Evolutionary conservation across 192 early-diverging fungal species (phyloP), one percentile per base, ranked within the genome.

Genomic region (Thamnidium elegans): DNA sequence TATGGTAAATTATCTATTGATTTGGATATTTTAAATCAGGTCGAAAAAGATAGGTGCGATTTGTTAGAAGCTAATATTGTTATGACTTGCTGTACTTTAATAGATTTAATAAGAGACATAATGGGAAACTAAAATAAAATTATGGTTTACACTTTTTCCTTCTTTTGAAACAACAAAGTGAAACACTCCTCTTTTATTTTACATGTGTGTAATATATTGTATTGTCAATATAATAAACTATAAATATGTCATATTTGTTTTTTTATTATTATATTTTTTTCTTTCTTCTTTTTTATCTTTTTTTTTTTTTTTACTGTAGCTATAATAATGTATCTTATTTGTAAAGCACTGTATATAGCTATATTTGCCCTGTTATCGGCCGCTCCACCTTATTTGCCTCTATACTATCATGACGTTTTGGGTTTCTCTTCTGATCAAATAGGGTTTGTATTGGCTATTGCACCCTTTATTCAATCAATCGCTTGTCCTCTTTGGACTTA

Each of bases 401-500:
- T 76, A 11, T 76, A 69, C 50, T 76, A 76, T 46, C 53, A 66
- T 30, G 45, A 51, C 19, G 43, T 52, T 3, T 52, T 76, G n/a
- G 42, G 46, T 31, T 62, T 76, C 31, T 60, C 58, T 23, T 66
- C 70, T 9, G 44, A 64, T 50, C 62, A 76, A 44, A 72, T 76
- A 36, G 75, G 75, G 11, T 10, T 66, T 51, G 51, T 76, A 31
- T 53, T 76, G 19, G 66, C 75, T 26, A 68, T 76, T 20, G 75
- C 75, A 3, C 75, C 75, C 0, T 76, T 76, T 54, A 55, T 76
- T 54, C 63, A 72, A 32, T 59, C 66, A 15, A 19, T 76, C 26
- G 67, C 71, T 17, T 76, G 75, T 26, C 75, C 75, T 32, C n/a
- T 76, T 7, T 76, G 75, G 75, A 69, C 71, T 1, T 34, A 53